Base-by-base conservation (phyloP, 2,329 filamentous ascomycete genomes). In the Scedosporium minutisporum region DNA sequence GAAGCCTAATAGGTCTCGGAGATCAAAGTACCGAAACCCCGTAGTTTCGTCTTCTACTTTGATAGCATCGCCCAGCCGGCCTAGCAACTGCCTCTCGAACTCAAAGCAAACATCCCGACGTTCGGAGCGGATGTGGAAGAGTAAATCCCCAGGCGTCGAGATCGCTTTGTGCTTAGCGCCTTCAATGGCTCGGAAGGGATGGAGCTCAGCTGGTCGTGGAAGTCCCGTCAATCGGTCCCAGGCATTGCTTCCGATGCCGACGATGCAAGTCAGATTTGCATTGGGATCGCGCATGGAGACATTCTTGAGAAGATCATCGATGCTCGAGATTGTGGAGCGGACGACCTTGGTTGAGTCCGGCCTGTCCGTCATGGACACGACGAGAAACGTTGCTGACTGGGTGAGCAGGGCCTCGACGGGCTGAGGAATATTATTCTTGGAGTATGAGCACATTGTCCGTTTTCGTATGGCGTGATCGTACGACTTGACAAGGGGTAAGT, bases 1-100 rank as follows among this genome's bases (percentile, higher is more conserved):
- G 61, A 86, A 86, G 0, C 83, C 83, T 0, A 86, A 75, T 0
- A 85, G 76, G 64, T 85, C 82, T 1, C 83, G 80, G 0, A 79
- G 76, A 65, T 86, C 83, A 64, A 85, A 85, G 69, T 85, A 86
- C 3, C 83, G 78, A 69, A 86, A 86, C 0, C 83, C 83, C 0
- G 76, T 72, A 0, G 83, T 85, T 62, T 79, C 78, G 60, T 86
- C 83, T 1, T 78, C 73, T 1, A 83, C 74, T 0, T 67, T 68
- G 10, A 84, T 78, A 0, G 78, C 64, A 53, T 77, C 76, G 0
- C 79, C 80, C 0, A 86, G 74, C 1, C 68, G 65, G 14, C 78
- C 75, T 67, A 85, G 71, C 10, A 86, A 68, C 65, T 84, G 82
- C 38, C 78, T 73, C 71, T 85, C 82, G 62, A 85, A 82, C 67